Percentiles rank a stretch among this genome's conserved stretches.
phyloP scores from a whole-genome alignment of 2,329 filamentous ascomycete genomes.

The Venturia oleaginea region DNA sequence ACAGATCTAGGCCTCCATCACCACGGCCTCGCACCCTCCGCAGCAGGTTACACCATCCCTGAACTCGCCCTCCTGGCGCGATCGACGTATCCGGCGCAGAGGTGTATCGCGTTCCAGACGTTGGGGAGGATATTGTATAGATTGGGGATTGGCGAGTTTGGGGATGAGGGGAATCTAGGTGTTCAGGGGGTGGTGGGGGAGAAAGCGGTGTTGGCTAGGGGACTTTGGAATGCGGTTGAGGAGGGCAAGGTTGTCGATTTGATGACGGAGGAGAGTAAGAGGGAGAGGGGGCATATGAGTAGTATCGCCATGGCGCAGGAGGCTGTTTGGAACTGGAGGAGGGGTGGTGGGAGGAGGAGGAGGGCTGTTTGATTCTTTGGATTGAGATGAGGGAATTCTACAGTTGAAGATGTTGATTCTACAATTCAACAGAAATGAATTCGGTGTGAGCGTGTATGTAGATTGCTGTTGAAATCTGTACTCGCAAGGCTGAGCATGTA shows the following conservation, averaged over 20 bases:
- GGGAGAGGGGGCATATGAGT: constrained; percentile 63
- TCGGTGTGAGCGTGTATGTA: no score
- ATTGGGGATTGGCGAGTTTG: constrained; percentile 65
- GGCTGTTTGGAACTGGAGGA: constrained; percentile 78
- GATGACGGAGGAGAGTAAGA: constrained; percentile 64
- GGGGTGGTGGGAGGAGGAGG: constrained; percentile 52
- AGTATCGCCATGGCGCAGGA: constrained; percentile 79
- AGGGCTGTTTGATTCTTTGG: constrained; percentile 5
- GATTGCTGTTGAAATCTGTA: no score
- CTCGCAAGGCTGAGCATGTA: no score
- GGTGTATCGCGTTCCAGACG: constrained; percentile 87
- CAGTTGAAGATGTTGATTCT: no score
- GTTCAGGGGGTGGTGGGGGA: constrained; percentile 41
- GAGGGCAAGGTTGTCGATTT: constrained; percentile 68
- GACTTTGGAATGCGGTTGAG: constrained; percentile 74
- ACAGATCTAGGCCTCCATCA: constrained; percentile 79
- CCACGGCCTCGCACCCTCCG: constrained; percentile 84
- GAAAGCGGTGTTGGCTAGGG: constrained; percentile 48
- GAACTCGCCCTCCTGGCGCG: constrained; percentile 75
- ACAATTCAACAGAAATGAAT: no score
- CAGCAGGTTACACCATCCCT: constrained; percentile 85
- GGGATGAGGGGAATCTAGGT: constrained; percentile 38
- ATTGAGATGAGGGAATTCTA: background rate
- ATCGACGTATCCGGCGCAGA: constrained; percentile 74
- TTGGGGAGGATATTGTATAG: constrained; percentile 77